Conservation (phyloP, 106 monocot genomes). For the Iris macrosiphon region DNA sequence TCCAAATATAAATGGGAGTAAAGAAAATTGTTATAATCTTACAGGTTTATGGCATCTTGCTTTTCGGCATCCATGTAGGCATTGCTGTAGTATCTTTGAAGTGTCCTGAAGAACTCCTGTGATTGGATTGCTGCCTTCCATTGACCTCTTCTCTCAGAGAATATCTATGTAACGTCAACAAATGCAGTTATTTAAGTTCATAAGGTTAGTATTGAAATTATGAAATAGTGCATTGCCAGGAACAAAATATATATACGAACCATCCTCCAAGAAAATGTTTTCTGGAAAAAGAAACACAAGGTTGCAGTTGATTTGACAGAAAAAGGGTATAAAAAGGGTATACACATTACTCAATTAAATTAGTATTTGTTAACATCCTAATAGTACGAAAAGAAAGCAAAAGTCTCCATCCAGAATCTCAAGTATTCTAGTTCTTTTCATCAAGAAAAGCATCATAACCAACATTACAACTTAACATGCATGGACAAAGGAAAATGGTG, state of each 20-base stretch:
- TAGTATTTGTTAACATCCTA: background rate
- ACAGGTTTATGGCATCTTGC: constrained; percentile 96
- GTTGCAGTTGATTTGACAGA: background rate
- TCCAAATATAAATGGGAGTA: background rate
- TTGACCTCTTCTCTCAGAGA: constrained; percentile 91
- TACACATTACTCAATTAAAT: background rate
- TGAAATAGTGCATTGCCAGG: too few relatives aligned
- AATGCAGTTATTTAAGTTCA: background rate
- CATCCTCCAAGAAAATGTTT: too few relatives aligned
- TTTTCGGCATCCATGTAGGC: constrained; percentile 92
- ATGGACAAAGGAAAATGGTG: too few relatives aligned
- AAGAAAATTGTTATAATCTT: constrained; percentile 23
- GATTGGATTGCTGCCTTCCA: constrained; percentile 93
- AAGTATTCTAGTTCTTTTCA: background rate
- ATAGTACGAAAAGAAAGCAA: background rate
- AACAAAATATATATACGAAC: too few relatives aligned
- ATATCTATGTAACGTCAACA: constrained; percentile 48
- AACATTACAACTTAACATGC: too few relatives aligned
- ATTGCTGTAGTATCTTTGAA: constrained; percentile 91
- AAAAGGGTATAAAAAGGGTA: background rate
- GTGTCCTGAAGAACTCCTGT: constrained; percentile 82
- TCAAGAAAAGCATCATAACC: background rate
- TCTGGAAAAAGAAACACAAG: background rate
- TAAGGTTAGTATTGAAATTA: background rate
- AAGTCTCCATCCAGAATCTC: background rate